These are phyloP conservation scores for Lathyrus aphaca DNA, from an alignment of 306 rosid species.

Conservation along the genomic window DNA sequence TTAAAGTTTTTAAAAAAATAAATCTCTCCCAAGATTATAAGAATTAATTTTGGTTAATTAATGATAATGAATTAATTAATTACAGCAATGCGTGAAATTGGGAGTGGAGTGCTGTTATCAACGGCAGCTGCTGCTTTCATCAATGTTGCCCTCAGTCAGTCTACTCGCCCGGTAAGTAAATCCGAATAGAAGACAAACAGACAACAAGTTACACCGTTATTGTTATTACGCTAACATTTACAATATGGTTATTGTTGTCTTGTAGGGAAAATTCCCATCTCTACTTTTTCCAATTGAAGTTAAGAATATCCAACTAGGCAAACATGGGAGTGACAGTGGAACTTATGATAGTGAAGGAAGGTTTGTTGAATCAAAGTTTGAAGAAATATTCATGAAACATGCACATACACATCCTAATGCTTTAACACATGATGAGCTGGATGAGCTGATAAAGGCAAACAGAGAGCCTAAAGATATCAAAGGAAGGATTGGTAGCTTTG, in stretches of 20 bases:
- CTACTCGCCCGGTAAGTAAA: slow-evolving; percentile 58
- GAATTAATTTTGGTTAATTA: too few species aligned
- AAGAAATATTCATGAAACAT: slow-evolving; percentile 70
- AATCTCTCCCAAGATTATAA: too few species aligned
- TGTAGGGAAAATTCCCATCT: slow-evolving; percentile 72
- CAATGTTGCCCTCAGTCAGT: slow-evolving; percentile 57
- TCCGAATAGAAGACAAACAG: too few species aligned
- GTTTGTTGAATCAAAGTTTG: slow-evolving; percentile 69
- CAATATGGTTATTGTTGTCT: neutral
- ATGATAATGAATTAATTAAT: neutral
- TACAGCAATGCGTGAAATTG: slow-evolving; percentile 55
- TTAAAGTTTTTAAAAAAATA: too few species aligned
- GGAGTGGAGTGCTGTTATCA: slow-evolving; percentile 52
- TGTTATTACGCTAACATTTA: neutral
- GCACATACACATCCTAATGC: slow-evolving; percentile 56
- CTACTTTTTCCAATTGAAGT: slow-evolving; percentile 69
- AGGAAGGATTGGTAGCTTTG: slow-evolving; percentile 65
- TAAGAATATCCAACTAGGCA: slow-evolving; percentile 55
- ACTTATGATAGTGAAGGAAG: slow-evolving; percentile 74
- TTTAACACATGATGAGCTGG: slow-evolving; percentile 66
- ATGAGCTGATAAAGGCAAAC: slow-evolving; percentile 54
- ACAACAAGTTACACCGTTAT: neutral
- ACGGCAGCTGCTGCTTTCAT: slow-evolving; percentile 44
- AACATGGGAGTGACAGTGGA: slow-evolving; percentile 79
- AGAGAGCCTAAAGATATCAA: slow-evolving; percentile 56